These are phyloP conservation scores for Elasticomyces elasticus DNA, from an alignment of 495 filamentous ascomycete species.

Conservation along the genomic window DNA sequence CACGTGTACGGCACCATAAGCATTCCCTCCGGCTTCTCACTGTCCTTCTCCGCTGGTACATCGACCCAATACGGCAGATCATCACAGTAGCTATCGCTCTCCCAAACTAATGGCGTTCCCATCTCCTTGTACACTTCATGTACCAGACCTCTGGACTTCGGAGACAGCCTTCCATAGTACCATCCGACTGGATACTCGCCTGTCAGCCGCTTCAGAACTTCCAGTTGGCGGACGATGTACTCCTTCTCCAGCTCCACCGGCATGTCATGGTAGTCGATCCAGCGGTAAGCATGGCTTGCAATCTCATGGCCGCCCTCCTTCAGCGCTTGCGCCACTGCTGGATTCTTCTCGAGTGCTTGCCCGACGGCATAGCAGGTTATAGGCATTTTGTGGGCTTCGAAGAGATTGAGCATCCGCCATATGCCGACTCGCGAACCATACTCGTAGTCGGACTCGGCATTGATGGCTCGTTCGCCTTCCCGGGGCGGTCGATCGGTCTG, in stretches of 20 bases:
- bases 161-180: slow-evolving; percentile 34
- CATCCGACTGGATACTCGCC: slow-evolving; percentile 32
- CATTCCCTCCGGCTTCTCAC: slow-evolving; percentile 28
- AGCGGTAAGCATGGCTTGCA: slow-evolving; percentile 32
- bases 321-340: slow-evolving; percentile 27
- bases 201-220: slow-evolving; percentile 27
- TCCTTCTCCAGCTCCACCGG: slow-evolving; percentile 33
- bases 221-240: slow-evolving; percentile 33
- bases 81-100: slow-evolving; percentile 33
- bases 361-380: slow-evolving; percentile 35
- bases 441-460: slow-evolving; percentile 35
- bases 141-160: slow-evolving; percentile 28
- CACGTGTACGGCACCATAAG: slow-evolving; percentile 35
- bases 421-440: slow-evolving; percentile 34
- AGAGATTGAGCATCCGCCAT: slow-evolving; percentile 34
- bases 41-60: slow-evolving; percentile 32
- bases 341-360: slow-evolving; percentile 31
- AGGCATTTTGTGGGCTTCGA: slow-evolving; percentile 33
- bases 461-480: slow-evolving; percentile 30
- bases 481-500: slow-evolving; percentile 24
- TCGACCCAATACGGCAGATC: slow-evolving; percentile 39
- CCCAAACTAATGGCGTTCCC: slow-evolving; percentile 30
- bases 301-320: slow-evolving; percentile 34
- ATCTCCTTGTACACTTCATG: slow-evolving; percentile 34
- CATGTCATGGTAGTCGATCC: slow-evolving; percentile 31